Conservation (phyloP, 352 stramenopile species). For the Phytopythium cucurbitacearum region DNA sequence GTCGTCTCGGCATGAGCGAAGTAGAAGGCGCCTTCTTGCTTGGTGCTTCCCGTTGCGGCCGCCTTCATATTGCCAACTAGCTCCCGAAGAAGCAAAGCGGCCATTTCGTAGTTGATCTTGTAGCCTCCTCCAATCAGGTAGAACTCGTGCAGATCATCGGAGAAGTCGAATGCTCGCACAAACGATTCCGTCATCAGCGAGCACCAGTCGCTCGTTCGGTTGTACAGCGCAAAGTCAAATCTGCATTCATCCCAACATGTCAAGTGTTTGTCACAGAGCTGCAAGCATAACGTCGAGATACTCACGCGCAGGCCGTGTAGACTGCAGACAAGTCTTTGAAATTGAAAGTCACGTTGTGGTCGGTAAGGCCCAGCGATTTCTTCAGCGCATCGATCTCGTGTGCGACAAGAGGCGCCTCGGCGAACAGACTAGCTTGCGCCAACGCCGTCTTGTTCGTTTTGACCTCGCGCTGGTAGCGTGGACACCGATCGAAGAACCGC, state of each 20-base stretch:
- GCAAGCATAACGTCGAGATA: not conserved
- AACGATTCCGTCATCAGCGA: slow-evolving; percentile 27
- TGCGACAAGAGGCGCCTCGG: slow-evolving; percentile 17
- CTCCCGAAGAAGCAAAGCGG: slow-evolving; percentile 28
- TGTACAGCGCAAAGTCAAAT: slow-evolving; percentile 51
- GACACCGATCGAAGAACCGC: slow-evolving; percentile 59
- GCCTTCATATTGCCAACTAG: slow-evolving; percentile 26
- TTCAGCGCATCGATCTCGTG: slow-evolving; percentile 14
- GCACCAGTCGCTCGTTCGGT: slow-evolving; percentile 34
- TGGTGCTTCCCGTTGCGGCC: slow-evolving; percentile 1
- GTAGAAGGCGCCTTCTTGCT: slow-evolving; percentile 28
- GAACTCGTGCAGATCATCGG: slow-evolving; percentile 41
- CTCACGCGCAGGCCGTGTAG: slow-evolving; percentile 44
- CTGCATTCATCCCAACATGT: slow-evolving; percentile 2
- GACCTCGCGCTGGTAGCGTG: slow-evolving; percentile 45
- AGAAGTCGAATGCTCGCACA: slow-evolving; percentile 29
- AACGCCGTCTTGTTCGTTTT: slow-evolving; percentile 30
- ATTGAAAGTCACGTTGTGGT: slow-evolving; percentile 21
- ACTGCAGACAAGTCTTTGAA: slow-evolving; percentile 25
- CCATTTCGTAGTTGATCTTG: slow-evolving; percentile 52
- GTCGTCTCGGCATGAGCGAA: slow-evolving; percentile 58
- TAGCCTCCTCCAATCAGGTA: slow-evolving; percentile 42
- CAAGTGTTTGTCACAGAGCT: not conserved
- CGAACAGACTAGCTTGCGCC: slow-evolving; percentile 23
- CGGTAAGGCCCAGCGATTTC: slow-evolving; percentile 13